Base-by-base conservation (phyloP, 176 grass and related monocot genomes). In the Aegilops tauschii region DNA sequence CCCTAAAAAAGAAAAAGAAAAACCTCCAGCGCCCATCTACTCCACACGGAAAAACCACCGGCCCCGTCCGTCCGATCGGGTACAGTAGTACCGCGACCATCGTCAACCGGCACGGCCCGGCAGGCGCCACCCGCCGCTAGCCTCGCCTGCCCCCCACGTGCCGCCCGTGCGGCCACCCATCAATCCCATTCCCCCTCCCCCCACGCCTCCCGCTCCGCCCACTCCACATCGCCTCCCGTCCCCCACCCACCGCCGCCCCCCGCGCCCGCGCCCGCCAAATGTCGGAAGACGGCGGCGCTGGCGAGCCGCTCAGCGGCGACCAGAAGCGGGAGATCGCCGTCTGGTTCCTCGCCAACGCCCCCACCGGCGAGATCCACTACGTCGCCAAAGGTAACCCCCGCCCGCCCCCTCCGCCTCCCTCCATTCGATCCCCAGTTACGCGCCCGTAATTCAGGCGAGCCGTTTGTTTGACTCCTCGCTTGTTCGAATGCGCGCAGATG, bases 281-380 rank as follows among this genome's bases (percentile, higher is more conserved):
- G 97, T 95, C 97, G 88, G 92, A 90, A 80, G 86, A 77, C 54
- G 91, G 75, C 81, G 90, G 86, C 80, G 77, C 88, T 72, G 77
- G 79, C 49, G 87, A 93, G 79, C 77, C 87, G 75, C 94, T 94
- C 66, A 93, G 72, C 63, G 92, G 94, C 82, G 49, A 76, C 61
- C 90, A 98, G 87, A 99, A 96, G 79, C 79, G 78, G 80, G 94
- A 94, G 84, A 96, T 99, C 85, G 94, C 97, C 80, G 80, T 89
- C 37, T 99, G 94, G 97, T 99, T 99, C 89, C 97, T 99, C 80
- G 82, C 88, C 77, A 99, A 93, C 84, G 94, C 97, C 12, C 97
- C 97, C 18, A 80, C 91, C 89, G 97, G 97, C 66, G 97, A 99
- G 94, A 99, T 99, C 92, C 85, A 90, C 78, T 99, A 99, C 84